Percentiles rank a stretch among this genome's conserved stretches.
Conservation (phyloP, 768 basidiomycete genomes). For the Leccinellum albellum region DNA sequence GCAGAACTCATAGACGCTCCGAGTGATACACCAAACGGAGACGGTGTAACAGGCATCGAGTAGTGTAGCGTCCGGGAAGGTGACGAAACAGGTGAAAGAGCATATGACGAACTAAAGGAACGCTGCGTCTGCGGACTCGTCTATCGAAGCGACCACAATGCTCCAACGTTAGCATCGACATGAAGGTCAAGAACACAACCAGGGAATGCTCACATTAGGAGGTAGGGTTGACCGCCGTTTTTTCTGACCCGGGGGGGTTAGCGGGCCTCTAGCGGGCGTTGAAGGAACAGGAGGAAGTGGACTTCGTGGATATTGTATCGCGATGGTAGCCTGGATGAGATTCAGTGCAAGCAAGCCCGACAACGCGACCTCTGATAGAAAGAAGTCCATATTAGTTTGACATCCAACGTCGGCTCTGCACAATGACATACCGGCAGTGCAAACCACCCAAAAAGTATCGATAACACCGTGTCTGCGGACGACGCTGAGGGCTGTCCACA, state of each 20-base stretch:
- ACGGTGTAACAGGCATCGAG: conserved; percentile 36
- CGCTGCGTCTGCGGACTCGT: conserved; percentile 28
- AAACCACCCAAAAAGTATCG: conserved; percentile 20
- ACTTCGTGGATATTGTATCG: conserved; percentile 35
- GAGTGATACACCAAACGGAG: conserved; percentile 35
- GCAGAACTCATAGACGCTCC: conserved; percentile 27
- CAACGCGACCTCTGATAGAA: conserved; percentile 27
- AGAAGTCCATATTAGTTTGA: not conserved
- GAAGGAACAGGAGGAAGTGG: conserved; percentile 27
- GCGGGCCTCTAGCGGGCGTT: conserved; percentile 18
- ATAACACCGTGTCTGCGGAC: conserved; percentile 20
- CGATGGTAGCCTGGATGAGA: conserved; percentile 33
- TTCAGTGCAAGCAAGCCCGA: conserved; percentile 33
- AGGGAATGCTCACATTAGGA: conserved; percentile 14
- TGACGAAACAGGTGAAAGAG: conserved; percentile 28
- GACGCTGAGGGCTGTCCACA: conserved; percentile 33
- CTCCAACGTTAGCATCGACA: not conserved
- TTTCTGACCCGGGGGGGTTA: conserved; percentile 25
- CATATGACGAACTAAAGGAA: conserved; percentile 29
- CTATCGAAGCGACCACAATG: not conserved
- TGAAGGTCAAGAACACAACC: not conserved
- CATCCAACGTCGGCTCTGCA: not conserved
- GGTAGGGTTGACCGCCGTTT: conserved; percentile 26
- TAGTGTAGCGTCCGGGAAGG: conserved; percentile 33
- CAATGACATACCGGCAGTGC: conserved; percentile 29